Conservation (phyloP, 345 rosid genomes). For the Salix viminalis region DNA sequence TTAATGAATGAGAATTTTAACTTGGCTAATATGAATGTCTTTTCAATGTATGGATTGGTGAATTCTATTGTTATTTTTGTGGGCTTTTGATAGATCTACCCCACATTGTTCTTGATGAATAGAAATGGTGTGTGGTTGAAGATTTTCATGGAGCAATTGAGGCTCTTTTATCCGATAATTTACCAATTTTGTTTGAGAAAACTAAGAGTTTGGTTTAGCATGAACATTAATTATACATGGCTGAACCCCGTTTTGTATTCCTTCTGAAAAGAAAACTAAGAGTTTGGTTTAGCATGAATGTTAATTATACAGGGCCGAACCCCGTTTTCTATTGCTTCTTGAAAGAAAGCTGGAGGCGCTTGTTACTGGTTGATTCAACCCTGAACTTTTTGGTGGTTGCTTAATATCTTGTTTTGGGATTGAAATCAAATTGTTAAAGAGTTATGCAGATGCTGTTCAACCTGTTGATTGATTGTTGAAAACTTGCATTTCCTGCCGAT, state of each 20-base stretch:
- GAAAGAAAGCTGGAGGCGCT: no score
- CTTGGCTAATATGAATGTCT: no score
- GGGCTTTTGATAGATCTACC: neutral
- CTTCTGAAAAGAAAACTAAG: no score
- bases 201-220: neutral
- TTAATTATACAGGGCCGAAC: neutral
- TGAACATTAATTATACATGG: neutral
- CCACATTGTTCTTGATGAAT: neutral
- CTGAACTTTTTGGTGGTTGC: neutral
- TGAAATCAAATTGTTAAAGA: neutral
- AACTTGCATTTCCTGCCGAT: neutral
- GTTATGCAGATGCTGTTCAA: no score
- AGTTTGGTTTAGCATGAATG: neutral
- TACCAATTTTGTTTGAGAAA: neutral
- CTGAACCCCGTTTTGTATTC: neutral
- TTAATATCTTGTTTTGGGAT: neutral
- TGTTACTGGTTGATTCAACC: neutral
- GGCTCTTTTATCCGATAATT: neutral
- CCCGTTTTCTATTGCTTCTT: neutral
- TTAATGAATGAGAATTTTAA: no score
- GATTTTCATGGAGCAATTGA: neutral
- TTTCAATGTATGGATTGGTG: neutral
- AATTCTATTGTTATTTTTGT: neutral
- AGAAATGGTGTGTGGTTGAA: neutral
- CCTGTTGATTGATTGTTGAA: neutral